A percentile compares a stretch with the other conserved stretches of the same genome.
phyloP scores from a whole-genome alignment of 768 basidiomycete species.

The Tricholoma sp. region DNA sequence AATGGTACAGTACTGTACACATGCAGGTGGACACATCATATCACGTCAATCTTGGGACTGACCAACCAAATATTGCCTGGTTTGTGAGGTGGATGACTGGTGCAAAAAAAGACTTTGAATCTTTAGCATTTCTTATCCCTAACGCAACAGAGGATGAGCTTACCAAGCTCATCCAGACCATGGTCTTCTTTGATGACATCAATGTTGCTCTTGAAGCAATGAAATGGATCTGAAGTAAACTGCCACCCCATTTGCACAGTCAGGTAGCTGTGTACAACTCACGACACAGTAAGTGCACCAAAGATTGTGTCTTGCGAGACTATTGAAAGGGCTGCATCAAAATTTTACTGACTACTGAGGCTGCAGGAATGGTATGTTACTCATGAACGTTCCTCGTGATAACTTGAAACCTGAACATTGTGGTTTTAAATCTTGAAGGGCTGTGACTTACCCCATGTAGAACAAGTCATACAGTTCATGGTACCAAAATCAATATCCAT shows the following conservation, averaged over 20 bases:
- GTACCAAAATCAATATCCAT: constrained; percentile 15
- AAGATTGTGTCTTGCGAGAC: constrained; percentile 10
- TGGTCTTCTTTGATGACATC: constrained; percentile 17
- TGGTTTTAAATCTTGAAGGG: constrained; percentile 10
- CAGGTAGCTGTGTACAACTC: constrained; percentile 10
- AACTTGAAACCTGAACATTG: neutral
- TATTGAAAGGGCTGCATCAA: constrained; percentile 18
- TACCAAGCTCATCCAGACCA: constrained; percentile 11
- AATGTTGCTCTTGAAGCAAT: constrained; percentile 5
- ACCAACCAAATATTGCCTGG: constrained; percentile 29
- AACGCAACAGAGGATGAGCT: constrained; percentile 4
- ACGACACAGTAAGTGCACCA: constrained; percentile 6
- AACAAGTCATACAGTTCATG: constrained; percentile 22
- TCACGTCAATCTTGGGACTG: constrained; percentile 32
- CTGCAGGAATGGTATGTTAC: constrained; percentile 23
- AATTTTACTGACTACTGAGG: constrained; percentile 22
- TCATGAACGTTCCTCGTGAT: neutral
- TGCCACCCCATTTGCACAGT: neutral
- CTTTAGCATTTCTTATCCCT: constrained; percentile 1
- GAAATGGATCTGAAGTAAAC: neutral
- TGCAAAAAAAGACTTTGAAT: constrained; percentile 14
- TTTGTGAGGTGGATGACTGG: constrained; percentile 18
- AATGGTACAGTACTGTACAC: no score
- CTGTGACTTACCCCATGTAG: constrained; percentile 23
- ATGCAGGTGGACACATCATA: constrained; percentile 20